Percentiles rank a stretch among this genome's conserved stretches.
Conservation (phyloP, 148 eudicot genomes). For the Rhododendron simsii region DNA sequence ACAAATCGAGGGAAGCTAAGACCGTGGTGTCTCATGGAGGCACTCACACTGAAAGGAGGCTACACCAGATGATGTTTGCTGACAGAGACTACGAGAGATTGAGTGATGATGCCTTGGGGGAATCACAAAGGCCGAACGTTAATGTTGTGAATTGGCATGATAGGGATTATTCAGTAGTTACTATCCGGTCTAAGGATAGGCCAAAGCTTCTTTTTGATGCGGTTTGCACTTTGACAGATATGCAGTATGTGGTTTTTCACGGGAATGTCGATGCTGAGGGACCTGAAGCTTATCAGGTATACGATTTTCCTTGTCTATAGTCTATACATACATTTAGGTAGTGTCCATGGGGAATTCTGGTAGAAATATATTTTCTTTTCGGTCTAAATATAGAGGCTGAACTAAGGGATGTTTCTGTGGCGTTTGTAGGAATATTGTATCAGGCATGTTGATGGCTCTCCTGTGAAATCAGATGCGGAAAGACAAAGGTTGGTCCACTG, state of each 20-base stretch:
- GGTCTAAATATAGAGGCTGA: neutral
- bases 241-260: constrained; percentile 91
- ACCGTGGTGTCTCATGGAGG: constrained; percentile 59
- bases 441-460: constrained; percentile 83
- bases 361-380: neutral
- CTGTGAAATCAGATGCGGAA: constrained; percentile 92
- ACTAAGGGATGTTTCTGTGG: neutral
- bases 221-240: constrained; percentile 86
- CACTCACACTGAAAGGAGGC: constrained; percentile 79
- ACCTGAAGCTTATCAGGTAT: constrained; percentile 79
- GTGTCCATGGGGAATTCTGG: neutral
- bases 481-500: constrained; percentile 81
- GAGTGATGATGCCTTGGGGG: constrained; percentile 26
- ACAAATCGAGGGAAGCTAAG: constrained; percentile 60
- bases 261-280: constrained; percentile 86
- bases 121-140: constrained; percentile 58
- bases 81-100: constrained; percentile 71
- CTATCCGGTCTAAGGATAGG: constrained; percentile 74
- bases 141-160: constrained; percentile 80
- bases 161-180: constrained; percentile 80
- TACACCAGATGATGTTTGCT: constrained; percentile 88
- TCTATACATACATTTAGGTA: too few species aligned
- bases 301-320: neutral
- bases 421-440: constrained; percentile 71
- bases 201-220: constrained; percentile 90